Evolutionary conservation across 2,329 filamentous ascomycete genomes (phyloP), one percentile per base, ranked within the genome.

Genomic region (Dactylellina parvicollis): DNA sequence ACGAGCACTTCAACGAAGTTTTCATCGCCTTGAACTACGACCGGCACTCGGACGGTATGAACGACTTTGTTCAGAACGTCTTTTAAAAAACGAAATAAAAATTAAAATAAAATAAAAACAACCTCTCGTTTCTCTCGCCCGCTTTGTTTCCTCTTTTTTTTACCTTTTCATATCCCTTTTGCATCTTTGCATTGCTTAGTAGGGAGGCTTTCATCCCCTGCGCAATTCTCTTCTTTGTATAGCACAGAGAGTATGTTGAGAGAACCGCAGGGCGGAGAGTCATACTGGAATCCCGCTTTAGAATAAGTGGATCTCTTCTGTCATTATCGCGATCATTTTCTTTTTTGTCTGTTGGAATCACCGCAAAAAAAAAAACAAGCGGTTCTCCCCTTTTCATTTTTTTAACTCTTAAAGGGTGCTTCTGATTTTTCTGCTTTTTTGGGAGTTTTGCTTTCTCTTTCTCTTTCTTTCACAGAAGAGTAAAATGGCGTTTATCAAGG

Each of bases 21-120:
- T 72, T 72, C 59, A 59, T 42, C 2, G 59, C 50, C 14, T 59
- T 72, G 44, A 72, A 65, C 46, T 72, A 72, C 49, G 67, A 72
- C 30, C 46, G 59, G 14, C 54, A 49, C 32, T 7, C 57, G 26
- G 66, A 71, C 18, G 42, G 28, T 12, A 24, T 62, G 7, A 32
- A 54, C 40, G 66, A 71, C 30, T 71, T 49, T 28, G 49, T 71
- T 26, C 66, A 71, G 18, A 71, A 62, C 32, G 18, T 59, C 26
- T 59, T 59, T 47, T 59, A 47, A 59, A 42, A 26, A 40, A 38
- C 28, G 14, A 34, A 18, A 46, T 4, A 46, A 46, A 46, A n/a
- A 42, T 20, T 18, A 44, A 44, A 46, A 46, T 20, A 46, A 10
- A 20, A 46, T 4, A 24, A 4, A 34, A 34, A 34, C 30, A 34